Base-by-base conservation (phyloP, 306 rosid genomes). In the Crotalaria pallida region DNA sequence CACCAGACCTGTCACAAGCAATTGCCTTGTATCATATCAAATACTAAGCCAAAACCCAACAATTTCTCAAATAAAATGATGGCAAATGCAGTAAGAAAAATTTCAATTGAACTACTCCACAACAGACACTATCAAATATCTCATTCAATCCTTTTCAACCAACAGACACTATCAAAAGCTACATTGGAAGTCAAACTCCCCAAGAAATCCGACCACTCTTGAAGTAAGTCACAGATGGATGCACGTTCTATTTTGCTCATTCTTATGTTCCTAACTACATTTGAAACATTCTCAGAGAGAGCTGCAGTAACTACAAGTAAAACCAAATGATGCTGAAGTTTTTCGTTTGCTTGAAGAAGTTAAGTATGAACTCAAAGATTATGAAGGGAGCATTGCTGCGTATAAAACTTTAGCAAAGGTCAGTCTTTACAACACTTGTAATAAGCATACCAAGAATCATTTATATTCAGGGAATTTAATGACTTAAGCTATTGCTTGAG, bases 261-360 rank as follows among this genome's bases (percentile, higher is more conserved):
- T 82, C 60, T 24, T 64, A 49, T 72, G 65, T 59, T 72, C 53
- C 65, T 67, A 52, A 68, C 56, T 77, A 57, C 72, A 75, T 74
- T 63, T 67, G 38, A 73, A 71, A 48, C 47, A 53, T 80, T 75
- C 79, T 72, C 83, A 6, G 18, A 93, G 98, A 97, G 97, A 62
- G 96, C 96, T 85, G 96, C 98, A 22, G 97, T 90, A 64, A 87
- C 92, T 69, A 85, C 74, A 93, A 96, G 96, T 73, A 83, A 90
- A 82, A 79, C 84, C 89, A 56, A 81, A 60, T 74, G 96, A 93
- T 70, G 88, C 94, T 34, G 93, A 90, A 59, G 87, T 87, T 78
- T 90, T 82, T 31, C 97, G 89, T 75, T 85, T 93, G 88, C 98
- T 93, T 75, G 98, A 96, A 61, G 98, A 90, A 73, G 92, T 90